phyloP scores from a whole-genome alignment of 176 grass and related monocot genomes.

The Musa itinerans region DNA sequence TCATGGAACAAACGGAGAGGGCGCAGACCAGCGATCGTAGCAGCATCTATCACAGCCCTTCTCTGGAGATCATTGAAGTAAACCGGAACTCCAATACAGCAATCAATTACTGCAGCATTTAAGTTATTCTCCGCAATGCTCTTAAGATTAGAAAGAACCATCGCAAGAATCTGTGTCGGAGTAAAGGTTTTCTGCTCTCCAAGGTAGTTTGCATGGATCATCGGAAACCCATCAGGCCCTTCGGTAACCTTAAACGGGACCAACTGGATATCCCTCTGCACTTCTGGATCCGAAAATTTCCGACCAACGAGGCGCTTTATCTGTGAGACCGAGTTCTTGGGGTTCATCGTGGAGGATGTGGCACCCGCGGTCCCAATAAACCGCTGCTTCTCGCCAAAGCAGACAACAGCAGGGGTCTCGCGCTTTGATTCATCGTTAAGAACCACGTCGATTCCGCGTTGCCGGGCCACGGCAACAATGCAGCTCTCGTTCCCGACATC shows the following conservation, averaged over 20 bases:
- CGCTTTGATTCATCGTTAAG: constrained; percentile 94
- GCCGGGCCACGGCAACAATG: constrained; percentile 77
- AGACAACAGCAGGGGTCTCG: constrained; percentile 76
- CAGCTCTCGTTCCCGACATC: constrained; percentile 80
- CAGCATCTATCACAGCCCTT: constrained; percentile 65
- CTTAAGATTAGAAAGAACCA: constrained; percentile 80
- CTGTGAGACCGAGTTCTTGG: constrained; percentile 77
- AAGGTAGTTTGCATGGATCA: constrained; percentile 47
- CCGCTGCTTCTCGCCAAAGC: constrained; percentile 87
- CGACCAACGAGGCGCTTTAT: constrained; percentile 66
- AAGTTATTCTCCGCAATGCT: constrained; percentile 68
- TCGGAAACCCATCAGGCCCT: constrained; percentile 51
- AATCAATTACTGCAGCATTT: constrained; percentile 44
- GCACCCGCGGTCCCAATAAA: constrained; percentile 63
- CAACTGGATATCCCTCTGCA: constrained; percentile 46
- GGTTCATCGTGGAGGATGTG: constrained; percentile 68
- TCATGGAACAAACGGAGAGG: constrained; percentile 72
- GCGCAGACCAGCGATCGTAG: constrained; percentile 49
- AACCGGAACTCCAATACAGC: constrained; percentile 77
- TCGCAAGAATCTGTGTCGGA: constrained; percentile 70
- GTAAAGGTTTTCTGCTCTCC: constrained; percentile 54
- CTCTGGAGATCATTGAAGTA: constrained; percentile 86
- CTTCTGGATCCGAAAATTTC: constrained; percentile 55
- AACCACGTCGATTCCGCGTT: constrained; percentile 80
- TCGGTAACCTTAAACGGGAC: constrained; percentile 64